Conservation (phyloP, 108 stramenopile species). For the Licmophora abbreviata region DNA sequence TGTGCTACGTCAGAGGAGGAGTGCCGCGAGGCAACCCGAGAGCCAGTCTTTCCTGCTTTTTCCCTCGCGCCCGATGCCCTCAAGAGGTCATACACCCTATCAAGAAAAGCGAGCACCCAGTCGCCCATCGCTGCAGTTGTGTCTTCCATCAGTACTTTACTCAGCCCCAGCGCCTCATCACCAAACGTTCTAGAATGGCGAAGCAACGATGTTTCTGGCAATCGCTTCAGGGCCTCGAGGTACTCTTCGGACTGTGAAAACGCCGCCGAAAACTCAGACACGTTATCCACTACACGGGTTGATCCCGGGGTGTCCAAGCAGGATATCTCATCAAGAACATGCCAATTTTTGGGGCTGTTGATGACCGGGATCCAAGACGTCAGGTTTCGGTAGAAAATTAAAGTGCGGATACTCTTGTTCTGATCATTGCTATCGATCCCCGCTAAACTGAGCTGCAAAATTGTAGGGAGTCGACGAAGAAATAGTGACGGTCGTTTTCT, state of each 20-base stretch:
- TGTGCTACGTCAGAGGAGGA: constrained; percentile 68
- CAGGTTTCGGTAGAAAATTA: constrained; percentile 75
- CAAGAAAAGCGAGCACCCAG: constrained; percentile 76
- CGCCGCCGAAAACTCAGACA: constrained; percentile 31
- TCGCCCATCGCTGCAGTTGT: constrained; percentile 63
- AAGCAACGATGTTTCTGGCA: constrained; percentile 61
- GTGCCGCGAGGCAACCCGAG: constrained; percentile 62
- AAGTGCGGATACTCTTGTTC: constrained; percentile 78
- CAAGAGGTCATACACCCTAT: constrained; percentile 70
- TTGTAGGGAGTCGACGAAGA: constrained; percentile 59
- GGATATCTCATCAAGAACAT: background rate
- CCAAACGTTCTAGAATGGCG: constrained; percentile 21
- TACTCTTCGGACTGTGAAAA: constrained; percentile 37
- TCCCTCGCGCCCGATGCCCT: constrained; percentile 77
- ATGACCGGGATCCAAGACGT: constrained; percentile 83
- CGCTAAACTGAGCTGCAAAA: constrained; percentile 64
- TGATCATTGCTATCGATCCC: constrained; percentile 91
- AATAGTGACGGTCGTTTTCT: constrained; percentile 46
- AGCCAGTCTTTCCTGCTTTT: constrained; percentile 61
- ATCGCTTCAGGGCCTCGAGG: constrained; percentile 29
- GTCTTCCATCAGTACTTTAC: constrained; percentile 41
- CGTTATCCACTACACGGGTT: constrained; percentile 29
- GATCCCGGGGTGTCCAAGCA: background rate
- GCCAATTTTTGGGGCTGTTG: constrained; percentile 20
- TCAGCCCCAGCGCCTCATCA: constrained; percentile 17